Evolutionary conservation across 805 yeast genomes (phyloP).

Genomic region (Cyberlindnera samutprakarnensis): DNA sequence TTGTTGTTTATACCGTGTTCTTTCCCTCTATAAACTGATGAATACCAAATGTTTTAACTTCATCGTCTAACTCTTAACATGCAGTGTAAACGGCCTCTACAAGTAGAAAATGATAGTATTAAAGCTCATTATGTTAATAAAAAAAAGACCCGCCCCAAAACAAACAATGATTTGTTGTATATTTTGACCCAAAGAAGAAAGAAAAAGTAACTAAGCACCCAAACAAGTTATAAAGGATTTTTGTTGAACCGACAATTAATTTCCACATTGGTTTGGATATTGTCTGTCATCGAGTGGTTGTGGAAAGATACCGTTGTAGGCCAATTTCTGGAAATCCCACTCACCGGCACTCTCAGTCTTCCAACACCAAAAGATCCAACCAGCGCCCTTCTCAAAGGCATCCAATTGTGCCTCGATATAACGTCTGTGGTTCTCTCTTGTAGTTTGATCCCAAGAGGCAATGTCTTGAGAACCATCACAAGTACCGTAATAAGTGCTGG

Average conservation of each 20-base stretch:
- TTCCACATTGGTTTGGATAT: slow-evolving; percentile 59
- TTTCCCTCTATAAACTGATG: too few relatives aligned
- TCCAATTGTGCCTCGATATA: slow-evolving; percentile 89
- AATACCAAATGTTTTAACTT: too few relatives aligned
- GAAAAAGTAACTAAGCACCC: too few relatives aligned
- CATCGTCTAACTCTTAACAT: too few relatives aligned
- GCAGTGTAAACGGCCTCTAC: too few relatives aligned
- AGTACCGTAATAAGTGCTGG: slow-evolving; percentile 45
- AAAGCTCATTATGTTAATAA: too few relatives aligned
- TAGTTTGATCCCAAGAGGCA: slow-evolving; percentile 50
- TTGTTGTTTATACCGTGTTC: too few relatives aligned
- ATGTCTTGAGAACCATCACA: slow-evolving; percentile 48
- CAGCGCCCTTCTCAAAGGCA: slow-evolving; percentile 64
- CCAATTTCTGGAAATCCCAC: slow-evolving; percentile 73
- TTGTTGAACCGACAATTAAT: slow-evolving; percentile 1
- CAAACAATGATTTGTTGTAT: too few relatives aligned
- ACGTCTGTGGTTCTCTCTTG: slow-evolving; percentile 51
- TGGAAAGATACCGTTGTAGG: slow-evolving; percentile 61
- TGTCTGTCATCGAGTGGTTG: slow-evolving; percentile 66
- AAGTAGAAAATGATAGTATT: too few relatives aligned
- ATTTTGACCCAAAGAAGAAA: too few relatives aligned
- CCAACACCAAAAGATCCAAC: slow-evolving; percentile 95
- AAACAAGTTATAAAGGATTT: too few relatives aligned
- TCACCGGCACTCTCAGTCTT: slow-evolving; percentile 78
- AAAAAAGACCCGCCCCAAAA: too few relatives aligned